Evolutionary conservation across 495 filamentous ascomycete genomes (phyloP), one percentile per base, ranked within the genome.

Genomic region (Annulohypoxylon stygium): DNA sequence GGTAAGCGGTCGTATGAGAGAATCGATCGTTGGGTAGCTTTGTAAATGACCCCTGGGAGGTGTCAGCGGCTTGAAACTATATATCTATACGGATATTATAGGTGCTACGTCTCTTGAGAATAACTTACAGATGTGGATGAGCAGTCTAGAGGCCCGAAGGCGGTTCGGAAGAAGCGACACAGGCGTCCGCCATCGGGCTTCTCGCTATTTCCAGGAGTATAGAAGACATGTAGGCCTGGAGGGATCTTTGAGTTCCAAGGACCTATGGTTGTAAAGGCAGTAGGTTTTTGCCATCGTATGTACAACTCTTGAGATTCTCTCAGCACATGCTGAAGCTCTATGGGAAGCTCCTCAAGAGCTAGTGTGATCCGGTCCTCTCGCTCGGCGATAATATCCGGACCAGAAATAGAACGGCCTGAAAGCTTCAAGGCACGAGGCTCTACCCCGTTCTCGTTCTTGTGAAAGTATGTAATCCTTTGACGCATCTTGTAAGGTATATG

Each of bases 141-240:
- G 78, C 90, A 93, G 51, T 88, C 81, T 47, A 92, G 61, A 48
- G 81, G 69, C 2, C 87, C 88, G 75, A 97, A 94, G 5, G 87
- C 80, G 33, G 86, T 82, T 50, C 85, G 83, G 43, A 97, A 83
- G 12, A 88, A 62, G 26, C 81, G 75, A 78, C 95, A 97, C 12
- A 95, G 70, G 48, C 81, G 78, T 25, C 85, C 79, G 61, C 89
- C 91, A 71, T 33, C 67, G 30, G 62, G 57, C 34, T 30, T 65
- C 3, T 82, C 79, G 58, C 79, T 75, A 8, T 73, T 69, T n/a
- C 74, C 68, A 8, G 93, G 91, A 0, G 90, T 93, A 75, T 91
- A 93, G 76, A 93, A 92, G 25, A 94, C 84, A 86, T 98, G 94
- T 9, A 98, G 83, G 23, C 96, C 96, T 2, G 94, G 90, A 5